Percentiles rank a stretch among this genome's conserved stretches.
phyloP scores from a whole-genome alignment of 1,284 basidiomycete species.

The Bjerkandera adusta region DNA sequence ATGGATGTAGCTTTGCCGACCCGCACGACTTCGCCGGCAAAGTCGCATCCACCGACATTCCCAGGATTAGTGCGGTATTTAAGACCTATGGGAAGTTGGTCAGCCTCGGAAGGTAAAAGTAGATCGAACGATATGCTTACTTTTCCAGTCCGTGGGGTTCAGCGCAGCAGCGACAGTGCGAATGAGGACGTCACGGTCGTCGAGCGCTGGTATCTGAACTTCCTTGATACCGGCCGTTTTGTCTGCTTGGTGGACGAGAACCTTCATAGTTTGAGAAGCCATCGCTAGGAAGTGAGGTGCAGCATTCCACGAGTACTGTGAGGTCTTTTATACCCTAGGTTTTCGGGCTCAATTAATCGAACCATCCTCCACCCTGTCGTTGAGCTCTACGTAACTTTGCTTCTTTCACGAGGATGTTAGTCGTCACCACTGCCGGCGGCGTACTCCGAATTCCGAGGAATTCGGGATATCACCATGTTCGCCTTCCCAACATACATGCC shows the following conservation, averaged over 20 bases:
- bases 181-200: constrained; percentile 23
- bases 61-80: constrained; percentile 11
- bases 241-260: constrained; percentile 8
- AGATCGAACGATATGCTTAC: constrained; percentile 19
- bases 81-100: constrained; percentile 3
- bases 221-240: constrained; percentile 10
- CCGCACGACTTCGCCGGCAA: constrained; percentile 21
- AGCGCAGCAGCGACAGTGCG: constrained; percentile 20
- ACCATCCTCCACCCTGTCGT: neutral
- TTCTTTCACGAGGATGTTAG: no score
- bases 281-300: no score
- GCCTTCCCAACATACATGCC: no score
- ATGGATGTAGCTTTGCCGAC: constrained; percentile 20
- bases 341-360: neutral
- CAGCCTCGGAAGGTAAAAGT: neutral
- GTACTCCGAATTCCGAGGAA: no score
- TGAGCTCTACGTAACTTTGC: no score
- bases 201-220: constrained; percentile 15
- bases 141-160: constrained; percentile 25
- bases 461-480: no score
- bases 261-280: constrained; percentile 13
- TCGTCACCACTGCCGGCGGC: no score
- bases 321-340: no score
- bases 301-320: no score
- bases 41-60: constrained; percentile 23